Evolutionary conservation across 345 rosid species (phyloP).

Genomic region (sweet orange (Citrus sinensis)): DNA sequence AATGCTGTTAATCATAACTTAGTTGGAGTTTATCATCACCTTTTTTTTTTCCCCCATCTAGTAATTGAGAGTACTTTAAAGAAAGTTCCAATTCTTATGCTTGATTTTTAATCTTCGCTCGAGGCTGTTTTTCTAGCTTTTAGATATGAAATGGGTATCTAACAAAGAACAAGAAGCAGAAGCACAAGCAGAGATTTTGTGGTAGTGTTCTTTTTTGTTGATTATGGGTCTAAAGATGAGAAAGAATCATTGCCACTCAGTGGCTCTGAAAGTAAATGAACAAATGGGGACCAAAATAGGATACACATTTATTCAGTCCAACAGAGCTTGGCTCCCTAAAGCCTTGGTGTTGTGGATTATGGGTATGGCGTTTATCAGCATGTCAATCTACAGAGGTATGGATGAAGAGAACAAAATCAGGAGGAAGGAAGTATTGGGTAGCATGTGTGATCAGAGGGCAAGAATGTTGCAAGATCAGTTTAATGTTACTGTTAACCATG

Average conservation of each 20-base stretch:
- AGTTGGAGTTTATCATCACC: constrained; percentile 21
- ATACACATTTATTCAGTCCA: constrained; percentile 60
- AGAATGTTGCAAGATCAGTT: constrained; percentile 98
- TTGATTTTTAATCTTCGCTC: constrained; percentile 19
- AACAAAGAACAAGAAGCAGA: constrained; percentile 13
- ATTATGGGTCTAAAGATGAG: constrained; percentile 73
- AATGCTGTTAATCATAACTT: constrained; percentile 41
- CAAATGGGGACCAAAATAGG: constrained; percentile 59
- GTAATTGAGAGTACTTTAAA: constrained; percentile 13
- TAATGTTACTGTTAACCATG: constrained; percentile 96
- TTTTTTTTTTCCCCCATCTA: constrained; percentile 11
- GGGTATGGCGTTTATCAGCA: constrained; percentile 41
- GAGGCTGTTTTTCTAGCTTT: constrained; percentile 32
- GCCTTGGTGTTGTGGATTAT: constrained; percentile 54
- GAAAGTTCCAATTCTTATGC: background rate
- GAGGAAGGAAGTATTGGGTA: constrained; percentile 69
- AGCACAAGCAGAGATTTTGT: constrained; percentile 18
- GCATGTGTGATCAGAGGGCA: constrained; percentile 97
- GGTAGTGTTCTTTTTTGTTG: constrained; percentile 25
- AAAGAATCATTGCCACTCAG: constrained; percentile 50
- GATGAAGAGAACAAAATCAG: constrained; percentile 58
- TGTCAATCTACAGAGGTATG: constrained; percentile 50
- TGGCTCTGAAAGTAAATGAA: constrained; percentile 59
- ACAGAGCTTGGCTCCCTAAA: constrained; percentile 70
- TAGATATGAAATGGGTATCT: constrained; percentile 51